Percentiles rank a stretch among this genome's conserved stretches.
phyloP scores from a whole-genome alignment of 192 early-diverging fungal species.

The Backusella psychrophila region DNA sequence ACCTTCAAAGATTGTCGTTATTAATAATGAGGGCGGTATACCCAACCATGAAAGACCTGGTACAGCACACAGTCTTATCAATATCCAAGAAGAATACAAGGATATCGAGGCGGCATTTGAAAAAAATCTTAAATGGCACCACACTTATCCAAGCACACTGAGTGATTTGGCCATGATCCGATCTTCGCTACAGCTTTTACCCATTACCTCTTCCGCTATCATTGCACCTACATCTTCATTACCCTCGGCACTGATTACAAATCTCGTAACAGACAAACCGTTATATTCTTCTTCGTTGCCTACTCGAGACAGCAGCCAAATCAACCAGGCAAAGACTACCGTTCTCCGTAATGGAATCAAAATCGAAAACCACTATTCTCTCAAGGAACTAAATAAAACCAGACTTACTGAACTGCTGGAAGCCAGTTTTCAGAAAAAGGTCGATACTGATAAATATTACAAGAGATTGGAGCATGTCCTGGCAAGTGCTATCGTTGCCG shows the following conservation, averaged over 20 bases:
- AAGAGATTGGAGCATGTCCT: constrained; percentile 49
- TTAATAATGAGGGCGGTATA: constrained; percentile 70
- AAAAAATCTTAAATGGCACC: constrained; percentile 28
- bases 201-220: constrained; percentile 77
- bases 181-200: constrained; percentile 61
- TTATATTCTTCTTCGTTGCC: constrained; percentile 58
- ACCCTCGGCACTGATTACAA: constrained; percentile 56
- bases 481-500: constrained; percentile 73
- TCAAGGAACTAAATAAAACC: constrained; percentile 52
- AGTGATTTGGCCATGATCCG: constrained; percentile 63
- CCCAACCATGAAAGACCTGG: constrained; percentile 48
- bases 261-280: constrained; percentile 79
- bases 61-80: constrained; percentile 70
- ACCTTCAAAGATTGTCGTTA: constrained; percentile 63
- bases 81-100: constrained; percentile 76
- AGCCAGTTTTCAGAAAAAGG: constrained; percentile 65
- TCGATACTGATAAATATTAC: constrained; percentile 60
- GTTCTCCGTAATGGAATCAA: constrained; percentile 77
- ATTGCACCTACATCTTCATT: constrained; percentile 54
- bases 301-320: constrained; percentile 16
- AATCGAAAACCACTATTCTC: constrained; percentile 54
- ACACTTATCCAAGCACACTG: constrained; percentile 24
- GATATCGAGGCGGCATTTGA: constrained; percentile 43
- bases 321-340: constrained; percentile 58
- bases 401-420: constrained; percentile 66